Base-by-base conservation (phyloP, 2,329 filamentous ascomycete genomes). In the Pestalotiopsis sp. region DNA sequence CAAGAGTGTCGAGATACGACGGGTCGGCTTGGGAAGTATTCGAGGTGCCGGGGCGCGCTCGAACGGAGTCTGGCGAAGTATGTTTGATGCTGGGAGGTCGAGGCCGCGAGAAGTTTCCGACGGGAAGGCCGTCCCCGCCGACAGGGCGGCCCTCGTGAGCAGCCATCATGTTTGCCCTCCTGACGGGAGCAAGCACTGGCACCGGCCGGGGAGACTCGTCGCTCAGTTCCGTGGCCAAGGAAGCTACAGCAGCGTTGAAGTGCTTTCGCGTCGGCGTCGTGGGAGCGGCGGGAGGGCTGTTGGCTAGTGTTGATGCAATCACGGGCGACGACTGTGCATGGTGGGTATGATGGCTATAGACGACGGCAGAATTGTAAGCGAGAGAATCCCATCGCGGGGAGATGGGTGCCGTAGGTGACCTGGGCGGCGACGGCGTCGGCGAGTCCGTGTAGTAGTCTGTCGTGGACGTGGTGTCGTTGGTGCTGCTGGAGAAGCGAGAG, bases 61-160 rank as follows among this genome's bases (percentile, higher is more conserved):
- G 79, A 69, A 75, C 70, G 59, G 75, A 72, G 39, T 83, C 82
- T 63, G 76, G 73, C 59, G 77, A 76, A 65, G 80, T 75, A 70
- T 84, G 84, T 68, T 82, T 82, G 69, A 87, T 81, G 75, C 87
- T 89, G 52, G 82, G 79, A 70, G 87, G 87, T 68, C 87, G 82
- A 57, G 87, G 87, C 52, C 87, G 83, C n/a, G 87, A 90, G 75
- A 90, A 90, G 77, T 90, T 90, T 73, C 85, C 84, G 60, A 87
- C 80, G 60, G 77, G 75, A 71, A 80, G 78, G 66, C 75, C 76
- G 62, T 81, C 79, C 64, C 73, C 72, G 9, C 69, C 74, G 38
- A 71, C 67, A 61, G 73, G 72, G 27, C 74, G 73, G 45, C 70
- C 78, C 75, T 77, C 82, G 76, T 70, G 69, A 64, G 75, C 70